Percentiles rank a stretch among this genome's conserved stretches.
These are phyloP conservation scores for Metschnikowia gelsemii DNA, from an alignment of 805 yeast genomes.

Conservation along the genomic window DNA sequence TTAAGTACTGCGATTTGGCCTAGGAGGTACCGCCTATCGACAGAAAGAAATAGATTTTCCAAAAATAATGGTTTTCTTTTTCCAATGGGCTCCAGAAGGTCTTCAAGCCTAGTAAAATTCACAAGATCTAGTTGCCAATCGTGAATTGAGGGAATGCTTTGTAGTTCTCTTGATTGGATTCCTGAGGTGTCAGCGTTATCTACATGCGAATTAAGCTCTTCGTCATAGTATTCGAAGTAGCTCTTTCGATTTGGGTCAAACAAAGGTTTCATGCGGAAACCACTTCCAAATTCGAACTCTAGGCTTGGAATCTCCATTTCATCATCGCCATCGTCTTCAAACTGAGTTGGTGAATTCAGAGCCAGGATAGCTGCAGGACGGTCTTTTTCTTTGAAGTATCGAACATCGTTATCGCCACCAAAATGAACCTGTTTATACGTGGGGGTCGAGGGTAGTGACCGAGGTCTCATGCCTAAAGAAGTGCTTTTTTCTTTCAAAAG, in stretches of 20 bases:
- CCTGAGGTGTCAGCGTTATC: conserved; percentile 12
- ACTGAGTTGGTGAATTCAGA: conserved; percentile 53
- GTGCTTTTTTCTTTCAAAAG: conserved; percentile 54
- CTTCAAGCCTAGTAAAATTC: conserved; percentile 34
- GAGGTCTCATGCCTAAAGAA: conserved; percentile 26
- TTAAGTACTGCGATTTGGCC: conserved; percentile 83
- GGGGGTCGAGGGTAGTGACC: conserved; percentile 50
- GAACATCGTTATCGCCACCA: conserved; percentile 63
- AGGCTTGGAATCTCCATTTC: conserved; percentile 13
- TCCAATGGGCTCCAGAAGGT: not conserved
- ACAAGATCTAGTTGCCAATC: conserved; percentile 47
- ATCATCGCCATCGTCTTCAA: conserved; percentile 22
- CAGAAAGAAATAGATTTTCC: conserved; percentile 60
- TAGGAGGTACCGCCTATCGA: conserved; percentile 55
- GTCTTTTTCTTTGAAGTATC: conserved; percentile 71
- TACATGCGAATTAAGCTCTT: conserved; percentile 19
- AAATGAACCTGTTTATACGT: conserved; percentile 77
- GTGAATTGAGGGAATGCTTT: conserved; percentile 4
- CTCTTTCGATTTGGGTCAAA: conserved; percentile 7
- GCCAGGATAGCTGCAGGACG: conserved; percentile 77
- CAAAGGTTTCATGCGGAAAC: conserved; percentile 3
- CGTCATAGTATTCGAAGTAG: conserved; percentile 21
- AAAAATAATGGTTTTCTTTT: conserved; percentile 38
- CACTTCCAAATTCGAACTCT: conserved; percentile 2
- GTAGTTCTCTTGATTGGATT: conserved; percentile 22